Base-by-base conservation (phyloP, 345 rosid genomes). In the Gossypium rotundifolium region DNA sequence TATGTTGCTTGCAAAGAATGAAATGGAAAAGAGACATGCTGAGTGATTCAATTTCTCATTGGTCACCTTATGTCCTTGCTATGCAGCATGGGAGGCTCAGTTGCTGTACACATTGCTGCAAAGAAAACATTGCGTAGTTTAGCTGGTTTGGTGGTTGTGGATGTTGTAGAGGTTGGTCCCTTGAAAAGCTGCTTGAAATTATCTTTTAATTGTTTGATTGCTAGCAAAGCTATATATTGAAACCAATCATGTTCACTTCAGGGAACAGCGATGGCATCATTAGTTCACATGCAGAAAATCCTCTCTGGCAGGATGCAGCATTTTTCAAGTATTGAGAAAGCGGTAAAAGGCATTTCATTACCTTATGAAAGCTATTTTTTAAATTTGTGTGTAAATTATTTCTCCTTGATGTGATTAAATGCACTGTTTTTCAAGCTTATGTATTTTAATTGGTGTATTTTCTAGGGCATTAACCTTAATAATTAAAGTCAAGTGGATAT, bases 191-290 rank as follows among this genome's bases (percentile, higher is more conserved):
- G 45, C n/a, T 49, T 11, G 29, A 11, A 62, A 16, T 78, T 55
- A 59, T 72, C 66, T 75, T 71, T 70, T 23, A n/a, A 68, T 58
- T 64, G 29, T 85, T 72, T 49, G 61, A 75, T 77, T 52, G 18
- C 38, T 22, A 72, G 57, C 80, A 62, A 23, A 71, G 57, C 82
- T 60, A 23, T 51, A 44, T 79, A 71, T 51, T 72, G 60, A 64
- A 78, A 62, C 27, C 53, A 49, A 73, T 10, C 54, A 66, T 48
- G 64, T 57, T 48, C 29, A 38, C 79, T 81, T 66, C 84, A 95
- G 99, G 99, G 97, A 77, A 95, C 99, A 70, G 99, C 99, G 51
- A 79, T 92, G 83, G 86, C 98, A 80, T 95, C 98, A 25, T 78
- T 95, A 87, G 78, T 86, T 69, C 99, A 95, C 82, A 95, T 95